phyloP scores from a whole-genome alignment of 208 protist genomes.

The Wallacemonas sp. region DNA sequence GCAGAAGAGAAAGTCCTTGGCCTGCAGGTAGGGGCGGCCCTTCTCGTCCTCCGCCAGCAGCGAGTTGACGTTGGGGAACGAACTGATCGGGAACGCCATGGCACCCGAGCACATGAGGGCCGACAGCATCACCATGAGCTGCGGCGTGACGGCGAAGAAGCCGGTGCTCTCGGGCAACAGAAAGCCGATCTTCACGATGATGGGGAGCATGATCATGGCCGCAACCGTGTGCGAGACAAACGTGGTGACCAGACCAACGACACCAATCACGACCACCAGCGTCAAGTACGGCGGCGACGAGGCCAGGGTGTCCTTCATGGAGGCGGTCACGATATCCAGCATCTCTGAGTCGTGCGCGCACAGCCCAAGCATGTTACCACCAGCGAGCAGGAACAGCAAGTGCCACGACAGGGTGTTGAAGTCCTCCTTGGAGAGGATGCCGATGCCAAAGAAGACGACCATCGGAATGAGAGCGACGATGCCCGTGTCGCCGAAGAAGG shows the following conservation, averaged over 20 bases:
- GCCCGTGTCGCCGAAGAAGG: conserved; percentile 91
- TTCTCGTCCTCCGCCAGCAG: conserved; percentile 86
- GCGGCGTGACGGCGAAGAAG: conserved; percentile 61
- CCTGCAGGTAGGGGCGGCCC: conserved; percentile 83
- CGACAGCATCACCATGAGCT: conserved; percentile 82
- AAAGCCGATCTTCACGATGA: conserved; percentile 90
- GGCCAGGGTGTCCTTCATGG: conserved; percentile 60
- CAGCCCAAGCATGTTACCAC: conserved; percentile 93
- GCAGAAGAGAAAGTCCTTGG: conserved; percentile 89
- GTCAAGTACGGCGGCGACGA: conserved; percentile 64
- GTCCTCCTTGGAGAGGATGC: conserved; percentile 91
- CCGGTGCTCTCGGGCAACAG: conserved; percentile 61
- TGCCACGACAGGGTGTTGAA: conserved; percentile 94
- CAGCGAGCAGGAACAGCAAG: conserved; percentile 92
- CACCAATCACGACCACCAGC: conserved; percentile 56
- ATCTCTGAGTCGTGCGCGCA: conserved; percentile 87
- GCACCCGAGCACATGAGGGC: conserved; percentile 90
- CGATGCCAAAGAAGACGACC: conserved; percentile 92
- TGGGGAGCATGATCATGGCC: conserved; percentile 92
- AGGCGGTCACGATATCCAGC: conserved; percentile 78
- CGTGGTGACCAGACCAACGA: conserved; percentile 82
- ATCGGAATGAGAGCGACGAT: conserved; percentile 93
- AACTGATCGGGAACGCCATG: conserved; percentile 94
- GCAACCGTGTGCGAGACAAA: conserved; percentile 95
- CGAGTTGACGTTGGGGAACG: conserved; percentile 95